These are phyloP conservation scores for Salix viminalis DNA, from an alignment of 345 rosid species.

Conservation along the genomic window DNA sequence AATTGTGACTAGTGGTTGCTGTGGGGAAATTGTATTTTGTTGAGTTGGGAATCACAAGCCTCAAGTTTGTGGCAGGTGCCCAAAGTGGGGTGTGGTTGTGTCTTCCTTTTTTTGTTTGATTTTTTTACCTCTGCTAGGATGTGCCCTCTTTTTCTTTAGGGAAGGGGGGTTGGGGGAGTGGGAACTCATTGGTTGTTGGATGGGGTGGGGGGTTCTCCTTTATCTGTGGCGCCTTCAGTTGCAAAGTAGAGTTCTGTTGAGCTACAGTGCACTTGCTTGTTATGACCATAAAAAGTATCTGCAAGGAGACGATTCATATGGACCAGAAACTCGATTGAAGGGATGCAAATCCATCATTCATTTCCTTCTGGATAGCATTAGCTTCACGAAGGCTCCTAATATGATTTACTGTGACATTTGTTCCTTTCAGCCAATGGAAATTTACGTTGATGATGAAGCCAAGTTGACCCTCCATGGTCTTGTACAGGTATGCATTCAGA, in stretches of 20 bases:
- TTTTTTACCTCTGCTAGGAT: neutral
- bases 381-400: constrained; percentile 67
- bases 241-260: constrained; percentile 15
- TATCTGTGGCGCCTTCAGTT: neutral
- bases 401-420: constrained; percentile 66
- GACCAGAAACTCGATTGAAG: constrained; percentile 46
- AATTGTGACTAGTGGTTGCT: constrained; percentile 12
- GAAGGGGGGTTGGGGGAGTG: neutral
- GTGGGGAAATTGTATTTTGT: constrained; percentile 11
- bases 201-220: neutral
- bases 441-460: constrained; percentile 96
- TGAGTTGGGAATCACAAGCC: neutral
- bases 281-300: constrained; percentile 22
- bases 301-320: constrained; percentile 43
- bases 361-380: constrained; percentile 61
- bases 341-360: constrained; percentile 51
- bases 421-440: constrained; percentile 99
- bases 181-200: neutral
- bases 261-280: constrained; percentile 23
- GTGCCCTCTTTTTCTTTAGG: neutral
- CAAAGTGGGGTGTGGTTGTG: neutral
- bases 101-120: neutral
- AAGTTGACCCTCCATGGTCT: constrained; percentile 98
- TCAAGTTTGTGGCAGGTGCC: neutral
- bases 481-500: constrained; percentile 65